Base-by-base conservation (phyloP, 768 basidiomycete genomes). In the Termitomyces sp. region DNA sequence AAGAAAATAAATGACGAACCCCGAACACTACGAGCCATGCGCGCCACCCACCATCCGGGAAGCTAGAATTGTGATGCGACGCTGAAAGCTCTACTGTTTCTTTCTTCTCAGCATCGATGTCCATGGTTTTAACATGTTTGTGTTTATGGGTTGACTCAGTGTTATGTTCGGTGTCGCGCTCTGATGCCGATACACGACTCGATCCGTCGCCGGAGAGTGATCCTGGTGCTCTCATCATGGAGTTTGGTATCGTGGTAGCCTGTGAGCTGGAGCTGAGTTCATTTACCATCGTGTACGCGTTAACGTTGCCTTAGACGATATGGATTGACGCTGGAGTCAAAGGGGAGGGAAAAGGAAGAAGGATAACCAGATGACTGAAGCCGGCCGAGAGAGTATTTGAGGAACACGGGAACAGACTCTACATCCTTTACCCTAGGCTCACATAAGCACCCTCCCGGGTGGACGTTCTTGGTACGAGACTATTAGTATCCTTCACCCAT, bases 11-110 rank as follows among this genome's bases (percentile, higher is more conserved):
- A 22, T 7, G 16, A 64, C 74, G 46, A 56, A 78, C 77, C 59
- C 76, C 77, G 45, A 66, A 61, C 23, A 79, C 72, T 36, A 79
- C 67, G 18, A 77, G 52, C 77, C 77, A 79, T 15, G 77, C 77
- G 52, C 66, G 63, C 35, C 71, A 62, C 1, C 77, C 77, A 38
- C 77, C 77, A 59, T 79, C 77, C 0, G 76, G 76, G 58, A 66
- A 76, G 47, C 68, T 27, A 3, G 48, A 47, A 5, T 52, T 32
- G 13, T 39, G 32, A 16, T 56, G 56, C 16, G 53, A 36, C 0
- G 48, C 23, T 9, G 18, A 22, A 3, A 32, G 38, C 1, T 18
- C 11, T 25, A 3, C 33, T 16, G 12, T 29, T n/a, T 25, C 42
- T n/a, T 46, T 53, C 33, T 56, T 29, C n/a, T 41, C 39, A 22